Evolutionary conservation across 306 rosid genomes (phyloP).

Genomic region (Carpinus fangiana): DNA sequence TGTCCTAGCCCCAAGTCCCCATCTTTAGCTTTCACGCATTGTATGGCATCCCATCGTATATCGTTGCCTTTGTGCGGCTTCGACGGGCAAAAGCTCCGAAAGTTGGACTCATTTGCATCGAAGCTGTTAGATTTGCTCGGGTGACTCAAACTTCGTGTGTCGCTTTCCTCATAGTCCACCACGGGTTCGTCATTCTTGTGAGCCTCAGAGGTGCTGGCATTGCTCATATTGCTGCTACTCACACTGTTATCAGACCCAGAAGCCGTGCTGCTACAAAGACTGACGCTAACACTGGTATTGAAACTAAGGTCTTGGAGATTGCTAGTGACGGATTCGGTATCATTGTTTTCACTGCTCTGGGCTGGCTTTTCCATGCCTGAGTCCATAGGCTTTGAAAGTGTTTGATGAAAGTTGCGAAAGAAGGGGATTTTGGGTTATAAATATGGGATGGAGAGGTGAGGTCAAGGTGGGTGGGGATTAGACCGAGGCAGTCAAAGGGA

Average conservation of each 20-base stretch:
- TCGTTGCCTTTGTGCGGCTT: slow-evolving; percentile 67
- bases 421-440: slow-evolving; percentile 5
- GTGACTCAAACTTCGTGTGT: slow-evolving; percentile 28
- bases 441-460: slow-evolving; percentile 29
- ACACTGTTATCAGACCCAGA: slow-evolving; percentile 38
- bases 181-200: slow-evolving; percentile 23
- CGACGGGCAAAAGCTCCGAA: slow-evolving; percentile 38
- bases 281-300: slow-evolving; percentile 31
- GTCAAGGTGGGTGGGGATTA: slow-evolving; percentile 39
- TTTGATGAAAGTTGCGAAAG: slow-evolving; percentile 18
- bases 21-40: slow-evolving; percentile 33
- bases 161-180: slow-evolving; percentile 25
- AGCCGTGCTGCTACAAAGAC: slow-evolving; percentile 38
- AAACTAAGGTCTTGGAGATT: slow-evolving; percentile 23
- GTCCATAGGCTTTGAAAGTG: slow-evolving; percentile 8
- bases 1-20: slow-evolving; percentile 49
- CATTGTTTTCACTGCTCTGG: slow-evolving; percentile 11
- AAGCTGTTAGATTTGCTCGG: slow-evolving; percentile 21
- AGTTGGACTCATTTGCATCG: slow-evolving; percentile 30
- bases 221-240: slow-evolving; percentile 40
- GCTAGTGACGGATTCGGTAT: slow-evolving; percentile 19
- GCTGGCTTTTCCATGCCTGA: slow-evolving; percentile 35
- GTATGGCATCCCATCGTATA: slow-evolving; percentile 54
- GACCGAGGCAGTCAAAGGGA: slow-evolving; percentile 66
- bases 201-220: slow-evolving; percentile 19